Percentiles rank a stretch among this genome's conserved stretches.
phyloP scores from a whole-genome alignment of 176 grass and related monocot species.

The Tillandsia leiboldiana region DNA sequence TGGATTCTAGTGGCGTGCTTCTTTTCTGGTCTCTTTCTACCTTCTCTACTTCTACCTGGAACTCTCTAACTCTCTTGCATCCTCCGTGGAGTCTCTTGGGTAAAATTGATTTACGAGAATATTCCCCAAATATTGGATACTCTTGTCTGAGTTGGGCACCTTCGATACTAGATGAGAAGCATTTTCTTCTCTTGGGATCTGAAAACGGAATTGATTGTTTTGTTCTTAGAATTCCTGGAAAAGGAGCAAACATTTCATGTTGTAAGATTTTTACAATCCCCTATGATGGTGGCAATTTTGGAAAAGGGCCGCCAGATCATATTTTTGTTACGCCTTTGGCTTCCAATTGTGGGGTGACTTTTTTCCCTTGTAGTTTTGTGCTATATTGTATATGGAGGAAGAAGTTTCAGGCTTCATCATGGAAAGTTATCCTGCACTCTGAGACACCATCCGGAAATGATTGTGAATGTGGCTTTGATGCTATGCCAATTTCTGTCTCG shows the following conservation, averaged over 20 bases:
- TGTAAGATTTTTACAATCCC: too few relatives aligned
- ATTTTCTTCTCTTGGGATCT: too few relatives aligned
- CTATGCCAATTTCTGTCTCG: conserved; percentile 23
- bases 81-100: conserved; percentile 66
- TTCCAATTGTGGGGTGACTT: too few relatives aligned
- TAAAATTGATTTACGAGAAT: conserved; percentile 40
- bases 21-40: conserved; percentile 80
- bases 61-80: conserved; percentile 34
- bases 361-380: too few relatives aligned
- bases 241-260: too few relatives aligned
- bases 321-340: too few relatives aligned
- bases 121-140: conserved; percentile 42
- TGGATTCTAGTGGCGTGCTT: too few relatives aligned
- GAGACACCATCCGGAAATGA: conserved; percentile 28
- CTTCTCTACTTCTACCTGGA: conserved; percentile 48
- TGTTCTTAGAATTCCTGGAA: too few relatives aligned
- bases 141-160: conserved; percentile 83
- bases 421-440: conserved; percentile 51
- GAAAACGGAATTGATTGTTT: too few relatives aligned
- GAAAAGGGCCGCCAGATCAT: too few relatives aligned
- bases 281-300: too few relatives aligned
- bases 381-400: too few relatives aligned
- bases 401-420: conserved; percentile 62
- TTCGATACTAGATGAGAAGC: conserved; percentile 42
- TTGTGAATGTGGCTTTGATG: conserved; percentile 32